Percentiles rank a stretch among this genome's conserved stretches.
These are phyloP conservation scores for Chamaenerion angustifolium DNA, from an alignment of 345 rosid species.

Conservation along the genomic window DNA sequence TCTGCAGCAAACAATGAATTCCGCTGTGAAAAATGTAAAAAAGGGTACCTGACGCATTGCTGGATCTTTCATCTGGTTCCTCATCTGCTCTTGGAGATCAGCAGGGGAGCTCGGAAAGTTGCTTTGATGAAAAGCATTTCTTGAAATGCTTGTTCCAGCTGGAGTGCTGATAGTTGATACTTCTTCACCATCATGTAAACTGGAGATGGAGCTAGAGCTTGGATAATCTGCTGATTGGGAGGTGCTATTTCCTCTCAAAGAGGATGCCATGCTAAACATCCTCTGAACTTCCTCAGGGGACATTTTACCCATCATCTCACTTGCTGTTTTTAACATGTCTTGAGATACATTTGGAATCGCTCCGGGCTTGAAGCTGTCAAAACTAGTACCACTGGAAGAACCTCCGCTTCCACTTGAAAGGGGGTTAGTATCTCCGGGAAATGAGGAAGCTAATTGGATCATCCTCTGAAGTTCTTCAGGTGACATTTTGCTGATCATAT, in stretches of 20 bases:
- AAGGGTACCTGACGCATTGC: constrained; percentile 67
- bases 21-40: background rate
- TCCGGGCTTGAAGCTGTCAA: constrained; percentile 28
- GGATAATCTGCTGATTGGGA: constrained; percentile 13
- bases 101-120: constrained; percentile 42
- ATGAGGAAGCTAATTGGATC: constrained; percentile 76
- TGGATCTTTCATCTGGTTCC: constrained; percentile 92
- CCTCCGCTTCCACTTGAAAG: constrained; percentile 17
- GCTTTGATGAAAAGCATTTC: constrained; percentile 18
- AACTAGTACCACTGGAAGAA: constrained; percentile 15
- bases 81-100: constrained; percentile 81
- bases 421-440: constrained; percentile 28
- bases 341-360: constrained; percentile 39
- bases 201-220: constrained; percentile 15
- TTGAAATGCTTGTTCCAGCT: constrained; percentile 46
- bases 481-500: constrained; percentile 80
- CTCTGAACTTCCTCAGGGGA: constrained; percentile 64
- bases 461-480: constrained; percentile 81
- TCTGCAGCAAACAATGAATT: no score
- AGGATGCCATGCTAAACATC: constrained; percentile 81
- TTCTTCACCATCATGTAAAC: constrained; percentile 19
- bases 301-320: constrained; percentile 75
- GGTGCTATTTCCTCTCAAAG: constrained; percentile 29
- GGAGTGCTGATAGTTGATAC: constrained; percentile 15
- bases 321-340: constrained; percentile 73